These are phyloP conservation scores for Fraxinus floribunda DNA, from an alignment of 305 asterid genomes.

Conservation along the genomic window DNA sequence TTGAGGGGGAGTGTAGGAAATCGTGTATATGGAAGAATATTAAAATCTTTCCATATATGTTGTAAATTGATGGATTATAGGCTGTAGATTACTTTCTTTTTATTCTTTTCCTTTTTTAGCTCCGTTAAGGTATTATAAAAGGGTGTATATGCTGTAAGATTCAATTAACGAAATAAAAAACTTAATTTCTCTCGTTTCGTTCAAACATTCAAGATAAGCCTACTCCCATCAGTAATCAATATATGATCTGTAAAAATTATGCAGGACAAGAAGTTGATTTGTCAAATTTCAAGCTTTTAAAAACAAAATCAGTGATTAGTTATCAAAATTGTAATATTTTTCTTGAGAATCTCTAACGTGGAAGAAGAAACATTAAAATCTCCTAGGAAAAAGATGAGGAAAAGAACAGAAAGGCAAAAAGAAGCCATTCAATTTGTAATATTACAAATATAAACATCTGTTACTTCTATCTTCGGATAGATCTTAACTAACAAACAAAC, in stretches of 20 bases:
- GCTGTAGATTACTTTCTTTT: no score
- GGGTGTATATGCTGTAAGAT: no score
- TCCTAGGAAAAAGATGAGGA: conserved; percentile 6
- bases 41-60: no score
- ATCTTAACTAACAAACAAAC: conserved; percentile 39
- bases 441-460: conserved; percentile 1
- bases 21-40: no score
- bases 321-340: neutral
- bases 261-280: neutral
- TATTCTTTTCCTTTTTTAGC: no score
- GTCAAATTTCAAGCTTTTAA: neutral
- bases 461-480: neutral
- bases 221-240: neutral
- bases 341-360: conserved; percentile 3
- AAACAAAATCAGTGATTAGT: neutral
- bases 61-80: no score
- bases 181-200: no score
- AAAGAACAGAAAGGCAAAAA: conserved; percentile 8
- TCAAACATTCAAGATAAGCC: neutral
- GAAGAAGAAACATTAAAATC: conserved; percentile 10
- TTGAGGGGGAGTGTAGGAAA: no score
- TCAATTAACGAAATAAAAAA: no score
- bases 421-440: neutral
- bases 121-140: no score
- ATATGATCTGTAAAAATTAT: neutral